Conservation (phyloP, 2,329 filamentous ascomycete genomes). For the Aspergillus latus region DNA sequence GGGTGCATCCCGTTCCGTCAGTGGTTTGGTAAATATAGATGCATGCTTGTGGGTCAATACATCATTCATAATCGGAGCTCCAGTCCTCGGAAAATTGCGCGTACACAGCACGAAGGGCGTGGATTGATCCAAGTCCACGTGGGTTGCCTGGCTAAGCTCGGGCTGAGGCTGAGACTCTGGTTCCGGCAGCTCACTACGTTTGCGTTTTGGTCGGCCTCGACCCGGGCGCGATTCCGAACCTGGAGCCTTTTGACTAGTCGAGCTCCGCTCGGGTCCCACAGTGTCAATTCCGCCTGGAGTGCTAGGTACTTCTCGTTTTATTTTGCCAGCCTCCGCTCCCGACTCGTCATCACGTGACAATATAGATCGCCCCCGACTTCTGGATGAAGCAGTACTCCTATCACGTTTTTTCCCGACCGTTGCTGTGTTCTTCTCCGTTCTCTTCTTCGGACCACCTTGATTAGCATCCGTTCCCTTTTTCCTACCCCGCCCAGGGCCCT, state of each 20-base stretch:
- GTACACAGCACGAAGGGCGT: constrained; percentile 43
- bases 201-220: constrained; percentile 40
- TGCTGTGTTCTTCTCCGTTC: constrained; percentile 27
- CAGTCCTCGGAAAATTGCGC: constrained; percentile 62
- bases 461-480: constrained; percentile 22
- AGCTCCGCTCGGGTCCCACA: constrained; percentile 31
- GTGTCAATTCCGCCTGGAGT: constrained; percentile 38
- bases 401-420: constrained; percentile 32
- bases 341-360: constrained; percentile 36
- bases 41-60: constrained; percentile 75
- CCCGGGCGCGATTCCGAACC: constrained; percentile 28
- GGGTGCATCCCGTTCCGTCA: constrained; percentile 73
- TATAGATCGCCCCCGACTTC: constrained; percentile 39
- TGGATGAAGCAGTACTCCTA: constrained; percentile 36
- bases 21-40: constrained; percentile 74
- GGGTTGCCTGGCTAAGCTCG: constrained; percentile 29
- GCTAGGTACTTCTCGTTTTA: constrained; percentile 36
- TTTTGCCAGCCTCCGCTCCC: constrained; percentile 24
- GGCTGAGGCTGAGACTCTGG: constrained; percentile 25
- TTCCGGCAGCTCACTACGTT: constrained; percentile 40
- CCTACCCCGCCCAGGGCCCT: constrained; percentile 23
- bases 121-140: constrained; percentile 31
- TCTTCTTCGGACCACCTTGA: constrained; percentile 22
- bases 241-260: constrained; percentile 30
- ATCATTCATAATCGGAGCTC: constrained; percentile 70